Percentiles rank a stretch among this genome's conserved stretches.
Conservation (phyloP, 495 filamentous ascomycete genomes). For the Aspergillus wentii region DNA sequence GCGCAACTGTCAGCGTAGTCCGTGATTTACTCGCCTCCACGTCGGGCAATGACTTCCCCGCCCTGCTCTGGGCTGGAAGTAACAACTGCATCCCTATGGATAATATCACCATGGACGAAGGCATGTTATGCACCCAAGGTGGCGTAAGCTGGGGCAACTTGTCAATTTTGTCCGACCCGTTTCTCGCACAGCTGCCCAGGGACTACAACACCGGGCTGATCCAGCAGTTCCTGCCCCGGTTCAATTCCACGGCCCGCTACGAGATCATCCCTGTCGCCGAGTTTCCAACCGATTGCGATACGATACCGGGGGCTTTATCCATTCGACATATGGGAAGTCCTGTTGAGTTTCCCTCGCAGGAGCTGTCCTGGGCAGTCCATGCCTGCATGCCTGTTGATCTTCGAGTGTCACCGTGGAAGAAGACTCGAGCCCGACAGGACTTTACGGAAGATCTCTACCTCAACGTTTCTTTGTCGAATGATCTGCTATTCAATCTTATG, state of each 20-base stretch:
- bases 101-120: no score
- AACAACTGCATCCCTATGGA: background rate
- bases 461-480: no score
- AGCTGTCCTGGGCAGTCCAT: conserved; percentile 10
- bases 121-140: background rate
- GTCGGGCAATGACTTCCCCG: conserved; percentile 6
- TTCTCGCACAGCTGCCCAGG: conserved; percentile 15
- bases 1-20: no score
- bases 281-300: conserved; percentile 16
- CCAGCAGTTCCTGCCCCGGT: conserved; percentile 22
- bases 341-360: no score
- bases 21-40: no score
- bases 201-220: conserved; percentile 19
- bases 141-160: conserved; percentile 10
- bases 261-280: conserved; percentile 10
- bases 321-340: no score
- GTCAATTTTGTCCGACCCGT: conserved; percentile 10
- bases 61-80: conserved; percentile 12
- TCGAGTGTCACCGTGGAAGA: conserved; percentile 20
- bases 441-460: conserved; percentile 23
- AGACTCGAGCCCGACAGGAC: conserved; percentile 22
- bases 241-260: conserved; percentile 21
- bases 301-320: conserved; percentile 10
- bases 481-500: no score
- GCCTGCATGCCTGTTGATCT: conserved; percentile 21